These are phyloP conservation scores for Blepharisma undulans DNA, from an alignment of 169 alveolate genomes.

Conservation along the genomic window DNA sequence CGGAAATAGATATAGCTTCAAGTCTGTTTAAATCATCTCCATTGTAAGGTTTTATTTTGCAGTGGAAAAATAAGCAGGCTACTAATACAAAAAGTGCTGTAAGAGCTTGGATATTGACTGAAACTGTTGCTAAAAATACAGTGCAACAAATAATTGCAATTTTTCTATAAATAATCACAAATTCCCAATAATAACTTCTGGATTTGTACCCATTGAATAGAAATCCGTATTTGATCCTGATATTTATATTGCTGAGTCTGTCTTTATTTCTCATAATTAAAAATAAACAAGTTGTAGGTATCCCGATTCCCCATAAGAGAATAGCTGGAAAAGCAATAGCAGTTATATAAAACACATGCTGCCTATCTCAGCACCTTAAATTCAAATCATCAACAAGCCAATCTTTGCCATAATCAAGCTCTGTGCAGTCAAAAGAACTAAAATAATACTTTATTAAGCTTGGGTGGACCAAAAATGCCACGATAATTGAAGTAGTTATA, in stretches of 20 bases:
- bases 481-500: conserved; percentile 41
- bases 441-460: conserved; percentile 38
- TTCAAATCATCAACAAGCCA: conserved; percentile 30
- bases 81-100: conserved; percentile 37
- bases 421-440: background rate
- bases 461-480: conserved; percentile 60
- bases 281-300: conserved; percentile 44
- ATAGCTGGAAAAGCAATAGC: conserved; percentile 48
- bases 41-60: conserved; percentile 42
- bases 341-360: conserved; percentile 18
- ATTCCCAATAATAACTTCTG: conserved; percentile 57
- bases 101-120: conserved; percentile 56
- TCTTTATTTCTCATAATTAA: conserved; percentile 1
- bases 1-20: conserved; percentile 23
- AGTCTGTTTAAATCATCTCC: conserved; percentile 37
- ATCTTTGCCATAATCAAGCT: conserved; percentile 42
- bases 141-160: conserved; percentile 39
- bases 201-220: conserved; percentile 51
- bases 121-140: conserved; percentile 13
- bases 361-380: conserved; percentile 11
- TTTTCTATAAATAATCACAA: conserved; percentile 54
- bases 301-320: conserved; percentile 55
- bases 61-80: conserved; percentile 11
- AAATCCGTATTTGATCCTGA: conserved; percentile 49
- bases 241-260: conserved; percentile 12